Base-by-base conservation (phyloP, 768 basidiomycete genomes). In the Dendrothele bispora region DNA sequence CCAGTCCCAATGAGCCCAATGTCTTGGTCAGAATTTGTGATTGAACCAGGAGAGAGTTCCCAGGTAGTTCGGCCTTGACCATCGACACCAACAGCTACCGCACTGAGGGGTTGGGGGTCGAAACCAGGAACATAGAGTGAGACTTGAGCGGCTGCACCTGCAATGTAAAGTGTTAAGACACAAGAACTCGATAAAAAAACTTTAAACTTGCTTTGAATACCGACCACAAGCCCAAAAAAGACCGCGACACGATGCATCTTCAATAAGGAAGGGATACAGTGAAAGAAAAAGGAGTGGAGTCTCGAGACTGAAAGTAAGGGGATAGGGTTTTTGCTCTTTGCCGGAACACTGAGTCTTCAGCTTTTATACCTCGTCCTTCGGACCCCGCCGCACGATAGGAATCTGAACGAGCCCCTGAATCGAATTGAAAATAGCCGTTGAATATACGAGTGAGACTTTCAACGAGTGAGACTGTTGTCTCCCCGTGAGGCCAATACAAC, bases 111-210 rank as follows among this genome's bases (percentile, higher is more conserved):
- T 56, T 72, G 72, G 15, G 69, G 66, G 47, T 77, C 70, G 43
- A 75, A 73, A 25, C 67, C 73, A 1, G 74, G 76, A 45, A 79
- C 63, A 49, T 66, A 74, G 30, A 77, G 56, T n/a, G 77, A 72
- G 0, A 66, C 69, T 47, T 67, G 58, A 4, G 65, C 67, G 18
- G 46, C 46, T 11, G 56, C 61, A 42, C 49, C 66, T 66, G 47
- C 15, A 29, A 40, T 18, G 4, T 21, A 21, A 18, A 18, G 25
- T 11, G 36, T 29, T 20, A 49, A 11, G 47, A 45, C 39, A 28
- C 41, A 39, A n/a, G 39, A 36, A 47, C 25, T 11, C 32, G 21
- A n/a, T n/a, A 44, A 34, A 4, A 12, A 18, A 12, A 11, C 3
- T 7, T 30, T 21, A 20, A 1, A 46, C 34, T 46, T 7, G 38